Evolutionary conservation across 192 early-diverging fungal genomes (phyloP).

Genomic region (Spizellomyces punctatus): DNA sequence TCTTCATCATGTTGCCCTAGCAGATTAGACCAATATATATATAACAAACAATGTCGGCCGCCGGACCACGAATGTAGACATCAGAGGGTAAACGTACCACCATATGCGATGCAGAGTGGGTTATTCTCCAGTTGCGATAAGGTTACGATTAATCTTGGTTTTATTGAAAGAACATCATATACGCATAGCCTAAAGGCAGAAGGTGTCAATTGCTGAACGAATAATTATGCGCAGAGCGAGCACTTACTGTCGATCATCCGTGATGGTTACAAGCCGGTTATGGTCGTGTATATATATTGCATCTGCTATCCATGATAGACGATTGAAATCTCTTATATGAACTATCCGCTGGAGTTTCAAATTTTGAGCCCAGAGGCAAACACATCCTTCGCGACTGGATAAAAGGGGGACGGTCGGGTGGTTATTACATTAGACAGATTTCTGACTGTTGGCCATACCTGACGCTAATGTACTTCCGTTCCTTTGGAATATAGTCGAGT

Average conservation of each 20-base stretch:
- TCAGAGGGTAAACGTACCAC: slow-evolving; percentile 29
- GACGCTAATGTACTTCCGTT: slow-evolving; percentile 63
- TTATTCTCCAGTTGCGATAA: slow-evolving; percentile 61
- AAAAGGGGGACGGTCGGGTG: too few relatives aligned
- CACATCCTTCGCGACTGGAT: slow-evolving; percentile 55
- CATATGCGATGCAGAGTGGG: slow-evolving; percentile 59
- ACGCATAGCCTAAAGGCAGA: slow-evolving; percentile 48
- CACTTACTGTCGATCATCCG: slow-evolving; percentile 60
- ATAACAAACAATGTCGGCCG: not conserved
- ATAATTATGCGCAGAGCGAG: not conserved
- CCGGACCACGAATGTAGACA: not conserved
- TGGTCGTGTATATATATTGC: slow-evolving; percentile 57
- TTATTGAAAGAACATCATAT: slow-evolving; percentile 65
- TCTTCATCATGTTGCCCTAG: slow-evolving; percentile 57
- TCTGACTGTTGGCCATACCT: slow-evolving; percentile 38
- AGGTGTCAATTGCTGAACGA: not conserved
- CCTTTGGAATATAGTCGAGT: slow-evolving; percentile 61
- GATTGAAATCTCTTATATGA: slow-evolving; percentile 51
- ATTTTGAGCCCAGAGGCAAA: slow-evolving; percentile 56
- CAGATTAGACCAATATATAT: not conserved
- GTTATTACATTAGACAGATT: not conserved
- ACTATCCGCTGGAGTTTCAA: slow-evolving; percentile 57
- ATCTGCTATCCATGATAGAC: slow-evolving; percentile 57
- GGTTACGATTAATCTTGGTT: slow-evolving; percentile 52
- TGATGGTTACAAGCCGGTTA: slow-evolving; percentile 54